These are phyloP conservation scores for Stereum hirsutum DNA, from an alignment of 1,284 basidiomycete genomes.

Conservation along the genomic window DNA sequence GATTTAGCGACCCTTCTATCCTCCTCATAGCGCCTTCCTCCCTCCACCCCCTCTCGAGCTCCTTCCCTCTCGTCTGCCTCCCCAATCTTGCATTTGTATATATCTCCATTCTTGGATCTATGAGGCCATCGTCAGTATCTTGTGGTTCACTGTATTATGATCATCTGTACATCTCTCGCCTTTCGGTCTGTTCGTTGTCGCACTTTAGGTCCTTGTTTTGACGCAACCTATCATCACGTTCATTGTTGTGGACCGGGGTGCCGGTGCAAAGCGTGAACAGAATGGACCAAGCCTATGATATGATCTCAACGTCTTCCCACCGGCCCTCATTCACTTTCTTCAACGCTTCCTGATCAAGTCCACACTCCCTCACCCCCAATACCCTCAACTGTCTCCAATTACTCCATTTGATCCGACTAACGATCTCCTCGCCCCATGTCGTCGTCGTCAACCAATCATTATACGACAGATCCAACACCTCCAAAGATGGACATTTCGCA, in stretches of 20 bases:
- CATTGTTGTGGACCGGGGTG: too few relatives aligned
- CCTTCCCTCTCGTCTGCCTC: neutral
- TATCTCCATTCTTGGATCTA: too few relatives aligned
- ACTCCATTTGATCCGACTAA: constrained; percentile 47
- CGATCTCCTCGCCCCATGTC: constrained; percentile 21
- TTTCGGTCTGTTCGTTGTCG: too few relatives aligned
- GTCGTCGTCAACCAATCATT: constrained; percentile 44
- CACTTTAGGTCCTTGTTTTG: neutral
- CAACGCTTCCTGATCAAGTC: constrained; percentile 29
- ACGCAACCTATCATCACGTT: neutral
- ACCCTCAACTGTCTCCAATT: constrained; percentile 40
- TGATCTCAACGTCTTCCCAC: constrained; percentile 52
- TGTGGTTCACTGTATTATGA: too few relatives aligned
- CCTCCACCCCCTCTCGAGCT: neutral
- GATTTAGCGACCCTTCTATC: neutral
- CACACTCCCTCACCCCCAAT: constrained; percentile 45
- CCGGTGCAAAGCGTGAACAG: too few relatives aligned
- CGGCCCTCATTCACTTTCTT: constrained; percentile 43
- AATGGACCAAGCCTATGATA: constrained; percentile 25
- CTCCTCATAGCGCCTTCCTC: neutral
- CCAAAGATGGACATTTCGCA: constrained; percentile 49
- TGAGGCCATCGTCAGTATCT: too few relatives aligned
- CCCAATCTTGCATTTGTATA: neutral
- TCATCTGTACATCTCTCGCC: too few relatives aligned
- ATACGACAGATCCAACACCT: constrained; percentile 56